Base-by-base conservation (phyloP, 2,329 filamentous ascomycete genomes). In the Epichloe bromicola region DNA sequence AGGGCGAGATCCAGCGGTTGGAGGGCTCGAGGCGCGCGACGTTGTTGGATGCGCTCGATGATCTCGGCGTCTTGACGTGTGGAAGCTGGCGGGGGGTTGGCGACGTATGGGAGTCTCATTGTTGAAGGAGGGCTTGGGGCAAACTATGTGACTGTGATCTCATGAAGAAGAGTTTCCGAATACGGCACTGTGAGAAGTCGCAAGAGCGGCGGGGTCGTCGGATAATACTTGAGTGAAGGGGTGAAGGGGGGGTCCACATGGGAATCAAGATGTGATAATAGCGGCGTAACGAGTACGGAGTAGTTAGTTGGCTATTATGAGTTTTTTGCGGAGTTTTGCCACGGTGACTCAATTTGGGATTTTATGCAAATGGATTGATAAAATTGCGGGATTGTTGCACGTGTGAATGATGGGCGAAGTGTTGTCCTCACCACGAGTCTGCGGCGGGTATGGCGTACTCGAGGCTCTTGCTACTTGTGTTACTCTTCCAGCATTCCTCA, bases 1-100 rank as follows among this genome's bases (percentile, higher is more conserved):
- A 91, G 78, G 2, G 86, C 74, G 2, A 88, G 77, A 64, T 91
- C 86, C n/a, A 91, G 78, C 0, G 83, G 68, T 53, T 87, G 85
- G 19, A 91, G 76, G 2, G 83, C 83, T 1, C 85, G 80, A 0
- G 85, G 84, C 2, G 72, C 68, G 23, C 85, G 82, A 15, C 86
- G 83, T 36, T 76, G 80, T 10, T 71, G 69, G 60, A 88, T 80
- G 59, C 83, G 82, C 47, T 70, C 58, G 56, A 85, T 76, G 60
- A 88, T 80, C 36, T 72, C 76, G 1, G 69, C 68, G 5, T 81
- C 74, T 43, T 75, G 70, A 2, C 67, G 56, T 23, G 65, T 64
- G 15, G 68, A 58, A 10, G 72, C 66, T 12, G 69, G 66, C 3
- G 71, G 76, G 74, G 74, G 75, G 66, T 76, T 69, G 58, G 74